Evolutionary conservation across 495 filamentous ascomycete genomes (phyloP).

Genomic region (Tuber magnatum): DNA sequence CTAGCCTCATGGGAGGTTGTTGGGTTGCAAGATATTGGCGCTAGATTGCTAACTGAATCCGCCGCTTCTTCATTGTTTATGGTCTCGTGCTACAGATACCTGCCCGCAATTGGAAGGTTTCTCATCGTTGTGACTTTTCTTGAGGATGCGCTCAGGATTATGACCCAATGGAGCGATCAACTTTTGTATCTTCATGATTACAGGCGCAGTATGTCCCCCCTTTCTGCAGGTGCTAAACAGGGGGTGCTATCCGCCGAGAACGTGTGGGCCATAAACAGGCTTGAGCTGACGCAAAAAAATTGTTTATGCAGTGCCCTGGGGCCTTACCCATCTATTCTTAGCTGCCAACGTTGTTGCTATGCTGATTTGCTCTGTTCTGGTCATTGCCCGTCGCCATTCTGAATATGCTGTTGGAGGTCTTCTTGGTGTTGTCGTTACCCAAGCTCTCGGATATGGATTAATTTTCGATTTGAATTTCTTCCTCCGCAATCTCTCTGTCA

Average conservation of each 20-base stretch:
- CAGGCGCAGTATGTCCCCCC: constrained; percentile 65
- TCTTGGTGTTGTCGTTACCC: constrained; percentile 83
- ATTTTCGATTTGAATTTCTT: constrained; percentile 99
- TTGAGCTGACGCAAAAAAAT: constrained; percentile 23
- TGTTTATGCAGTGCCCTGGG: constrained; percentile 62
- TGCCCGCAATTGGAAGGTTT: constrained; percentile 92
- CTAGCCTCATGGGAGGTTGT: background rate
- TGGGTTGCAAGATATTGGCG: background rate
- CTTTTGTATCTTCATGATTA: constrained; percentile 87
- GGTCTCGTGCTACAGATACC: constrained; percentile 55
- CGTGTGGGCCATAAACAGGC: background rate
- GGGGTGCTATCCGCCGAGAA: constrained; percentile 10
- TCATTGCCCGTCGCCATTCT: constrained; percentile 84
- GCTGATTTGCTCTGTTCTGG: constrained; percentile 68
- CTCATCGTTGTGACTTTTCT: constrained; percentile 97
- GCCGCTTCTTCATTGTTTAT: background rate
- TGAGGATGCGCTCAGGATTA: constrained; percentile 89
- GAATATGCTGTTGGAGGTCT: constrained; percentile 88
- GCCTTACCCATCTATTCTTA: constrained; percentile 89
- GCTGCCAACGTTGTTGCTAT: constrained; percentile 86
- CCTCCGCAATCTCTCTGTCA: constrained; percentile 93
- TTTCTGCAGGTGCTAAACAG: background rate
- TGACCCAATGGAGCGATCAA: constrained; percentile 98
- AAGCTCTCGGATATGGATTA: constrained; percentile 92
- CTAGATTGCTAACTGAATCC: constrained; percentile 1